Base-by-base conservation (phyloP, 2,329 filamentous ascomycete genomes). In the Curvularia lunata region DNA sequence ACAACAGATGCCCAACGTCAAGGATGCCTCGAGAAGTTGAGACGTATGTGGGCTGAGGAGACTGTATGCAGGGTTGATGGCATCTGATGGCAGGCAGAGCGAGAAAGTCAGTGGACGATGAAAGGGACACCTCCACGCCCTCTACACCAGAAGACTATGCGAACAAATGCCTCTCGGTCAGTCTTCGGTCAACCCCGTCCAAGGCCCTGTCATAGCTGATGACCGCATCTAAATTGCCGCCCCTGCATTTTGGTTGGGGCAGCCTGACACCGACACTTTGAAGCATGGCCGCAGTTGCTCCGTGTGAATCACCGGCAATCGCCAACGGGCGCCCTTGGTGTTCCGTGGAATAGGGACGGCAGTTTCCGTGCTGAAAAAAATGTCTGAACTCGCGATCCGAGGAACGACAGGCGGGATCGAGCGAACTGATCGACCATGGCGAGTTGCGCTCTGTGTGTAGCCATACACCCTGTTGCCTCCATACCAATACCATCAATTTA, bases 231-330 rank as follows among this genome's bases (percentile, higher is more conserved):
- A 18, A 37, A 40, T 38, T 37, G 47, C 7, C 32, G 47, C n/a
- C 34, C 47, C 38, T 27, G 32, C 32, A 21, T 25, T 16, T 19
- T 49, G 47, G 32, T 40, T 48, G 34, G 34, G 32, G 32, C 32
- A 37, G 34, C 19, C 25, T 49, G 32, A 37, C 47, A 49, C 47
- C 47, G 47, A 40, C 23, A 27, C 23, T 32, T 32, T 38, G 47
- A 49, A 21, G 34, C 47, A 49, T 25, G 47, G n/a, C 47, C 47
- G 47, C 47, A 49, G 47, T 49, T 27, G 34, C 21, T 16, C 47
- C 47, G 47, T 34, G 32, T 23, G 47, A 38, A 25, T 18, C n/a
- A 34, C 47, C 47, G 32, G 13, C 32, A 38, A 27, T 37, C 32
- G 47, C 47, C 19, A 47, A 34, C 28, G 30, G 5, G 28, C 13